Conservation (phyloP, 2,329 filamentous ascomycete species). For the Triangularia setosa region DNA sequence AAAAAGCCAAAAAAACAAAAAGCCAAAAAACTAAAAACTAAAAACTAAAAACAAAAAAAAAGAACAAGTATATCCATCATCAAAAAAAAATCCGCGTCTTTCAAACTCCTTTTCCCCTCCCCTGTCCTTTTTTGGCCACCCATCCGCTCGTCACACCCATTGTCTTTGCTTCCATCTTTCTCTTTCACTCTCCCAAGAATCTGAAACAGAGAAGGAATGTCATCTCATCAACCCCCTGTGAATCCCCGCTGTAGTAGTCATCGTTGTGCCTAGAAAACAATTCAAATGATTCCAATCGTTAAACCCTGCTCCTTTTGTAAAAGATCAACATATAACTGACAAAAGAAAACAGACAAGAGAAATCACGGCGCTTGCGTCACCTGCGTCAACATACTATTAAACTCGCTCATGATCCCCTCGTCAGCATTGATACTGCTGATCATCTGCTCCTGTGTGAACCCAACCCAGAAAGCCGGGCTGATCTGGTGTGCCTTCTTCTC, state of each 20-base stretch:
- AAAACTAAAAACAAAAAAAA: no score
- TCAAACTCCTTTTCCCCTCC: background rate
- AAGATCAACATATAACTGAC: no score
- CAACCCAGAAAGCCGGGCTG: slow-evolving; percentile 52
- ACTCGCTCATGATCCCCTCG: slow-evolving; percentile 56
- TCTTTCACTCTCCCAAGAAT: background rate
- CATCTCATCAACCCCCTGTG: background rate
- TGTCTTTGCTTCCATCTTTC: background rate
- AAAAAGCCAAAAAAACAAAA: background rate
- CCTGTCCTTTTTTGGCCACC: background rate
- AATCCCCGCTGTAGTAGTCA: background rate
- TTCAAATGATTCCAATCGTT: background rate
- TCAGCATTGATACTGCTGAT: slow-evolving; percentile 53
- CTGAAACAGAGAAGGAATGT: background rate
- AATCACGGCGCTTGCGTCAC: background rate
- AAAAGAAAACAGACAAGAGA: background rate
- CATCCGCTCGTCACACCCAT: background rate
- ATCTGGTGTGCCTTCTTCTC: slow-evolving; percentile 54
- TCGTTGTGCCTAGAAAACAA: background rate
- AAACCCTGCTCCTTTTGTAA: background rate
- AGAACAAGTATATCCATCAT: background rate
- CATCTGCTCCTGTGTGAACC: slow-evolving; percentile 52
- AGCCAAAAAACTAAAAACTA: no score
- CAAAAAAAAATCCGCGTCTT: background rate
- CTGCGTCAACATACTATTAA: slow-evolving; percentile 36